Conservation (phyloP, 495 filamentous ascomycete species). For the Daldinia bambusicola region DNA sequence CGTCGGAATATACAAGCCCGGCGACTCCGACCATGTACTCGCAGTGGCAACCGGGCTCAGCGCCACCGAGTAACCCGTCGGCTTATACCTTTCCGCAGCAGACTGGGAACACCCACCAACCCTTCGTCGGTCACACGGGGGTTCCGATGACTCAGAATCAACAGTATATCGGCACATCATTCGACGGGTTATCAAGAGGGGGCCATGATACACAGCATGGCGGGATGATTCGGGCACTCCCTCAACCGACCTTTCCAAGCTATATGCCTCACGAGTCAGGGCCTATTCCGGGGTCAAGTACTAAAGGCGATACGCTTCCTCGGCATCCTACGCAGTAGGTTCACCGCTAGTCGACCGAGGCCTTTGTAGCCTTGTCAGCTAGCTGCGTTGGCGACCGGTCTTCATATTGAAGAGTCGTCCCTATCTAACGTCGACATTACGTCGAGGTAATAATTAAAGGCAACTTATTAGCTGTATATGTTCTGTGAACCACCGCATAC, state of each 20-base stretch:
- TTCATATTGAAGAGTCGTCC: neutral
- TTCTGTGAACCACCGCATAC: constrained; percentile 6
- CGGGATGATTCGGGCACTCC: constrained; percentile 36
- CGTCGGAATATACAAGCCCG: constrained; percentile 49
- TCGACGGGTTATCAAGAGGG: constrained; percentile 47
- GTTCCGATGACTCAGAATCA: constrained; percentile 42
- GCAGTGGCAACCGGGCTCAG: constrained; percentile 43
- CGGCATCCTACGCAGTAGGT: constrained; percentile 34
- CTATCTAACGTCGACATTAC: neutral
- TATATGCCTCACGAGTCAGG: constrained; percentile 37
- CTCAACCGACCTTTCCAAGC: constrained; percentile 24
- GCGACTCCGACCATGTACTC: constrained; percentile 48
- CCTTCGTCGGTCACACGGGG: constrained; percentile 45
- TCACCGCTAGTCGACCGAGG: neutral
- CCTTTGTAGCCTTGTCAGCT: constrained; percentile 3
- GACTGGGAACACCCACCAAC: constrained; percentile 25
- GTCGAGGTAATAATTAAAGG: neutral
- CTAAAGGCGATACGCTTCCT: constrained; percentile 30
- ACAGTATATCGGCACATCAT: constrained; percentile 40
- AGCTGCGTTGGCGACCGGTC: constrained; percentile 2
- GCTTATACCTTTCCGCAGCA: constrained; percentile 50
- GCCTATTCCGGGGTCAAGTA: constrained; percentile 13
- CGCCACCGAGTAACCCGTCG: constrained; percentile 42
- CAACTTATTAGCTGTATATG: constrained; percentile 4
- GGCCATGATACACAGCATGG: constrained; percentile 38